Percentiles rank a stretch among this genome's conserved stretches.
Evolutionary conservation across 2,329 filamentous ascomycete species (phyloP).

Genomic region (Aspergillus aculeatinus): DNA sequence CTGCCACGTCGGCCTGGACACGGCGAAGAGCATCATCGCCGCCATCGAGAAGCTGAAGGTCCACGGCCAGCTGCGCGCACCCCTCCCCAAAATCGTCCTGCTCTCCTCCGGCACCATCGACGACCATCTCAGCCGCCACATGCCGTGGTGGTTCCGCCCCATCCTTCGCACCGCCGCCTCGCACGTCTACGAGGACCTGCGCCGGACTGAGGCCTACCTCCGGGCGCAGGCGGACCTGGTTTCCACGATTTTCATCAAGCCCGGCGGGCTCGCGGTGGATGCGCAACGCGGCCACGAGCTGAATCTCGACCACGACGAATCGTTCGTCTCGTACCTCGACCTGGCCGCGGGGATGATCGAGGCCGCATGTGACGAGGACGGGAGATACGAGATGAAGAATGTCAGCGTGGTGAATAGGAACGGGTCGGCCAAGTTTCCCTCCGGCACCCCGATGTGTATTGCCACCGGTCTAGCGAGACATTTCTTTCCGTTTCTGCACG

Average conservation of each 20-base stretch:
- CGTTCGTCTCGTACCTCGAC: slow-evolving; percentile 11
- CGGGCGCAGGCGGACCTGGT: slow-evolving; percentile 7
- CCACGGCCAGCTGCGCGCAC: neutral
- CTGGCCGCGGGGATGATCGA: slow-evolving; percentile 14
- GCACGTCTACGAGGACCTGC: slow-evolving; percentile 11
- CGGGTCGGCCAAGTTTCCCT: slow-evolving; percentile 7
- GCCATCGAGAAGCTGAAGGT: slow-evolving; percentile 34
- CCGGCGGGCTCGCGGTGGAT: slow-evolving; percentile 6
- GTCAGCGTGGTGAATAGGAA: slow-evolving; percentile 10
- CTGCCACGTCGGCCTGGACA: slow-evolving; percentile 40
- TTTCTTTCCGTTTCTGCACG: slow-evolving; percentile 10
- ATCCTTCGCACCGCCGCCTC: slow-evolving; percentile 9
- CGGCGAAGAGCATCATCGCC: slow-evolving; percentile 34
- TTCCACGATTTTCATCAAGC: slow-evolving; percentile 13
- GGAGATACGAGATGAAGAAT: slow-evolving; percentile 8
- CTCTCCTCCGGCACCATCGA: slow-evolving; percentile 48
- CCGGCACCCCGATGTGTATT: slow-evolving; percentile 10
- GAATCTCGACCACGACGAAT: slow-evolving; percentile 5
- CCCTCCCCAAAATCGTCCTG: slow-evolving; percentile 44
- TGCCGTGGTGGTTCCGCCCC: slow-evolving; percentile 5
- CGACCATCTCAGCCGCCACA: slow-evolving; percentile 28
- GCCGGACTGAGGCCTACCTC: neutral
- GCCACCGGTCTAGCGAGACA: slow-evolving; percentile 8
- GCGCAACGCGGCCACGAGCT: slow-evolving; percentile 8
- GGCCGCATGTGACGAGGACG: slow-evolving; percentile 1